Base-by-base conservation (phyloP, 768 basidiomycete species). In the Kockovaella imperatae region DNA sequence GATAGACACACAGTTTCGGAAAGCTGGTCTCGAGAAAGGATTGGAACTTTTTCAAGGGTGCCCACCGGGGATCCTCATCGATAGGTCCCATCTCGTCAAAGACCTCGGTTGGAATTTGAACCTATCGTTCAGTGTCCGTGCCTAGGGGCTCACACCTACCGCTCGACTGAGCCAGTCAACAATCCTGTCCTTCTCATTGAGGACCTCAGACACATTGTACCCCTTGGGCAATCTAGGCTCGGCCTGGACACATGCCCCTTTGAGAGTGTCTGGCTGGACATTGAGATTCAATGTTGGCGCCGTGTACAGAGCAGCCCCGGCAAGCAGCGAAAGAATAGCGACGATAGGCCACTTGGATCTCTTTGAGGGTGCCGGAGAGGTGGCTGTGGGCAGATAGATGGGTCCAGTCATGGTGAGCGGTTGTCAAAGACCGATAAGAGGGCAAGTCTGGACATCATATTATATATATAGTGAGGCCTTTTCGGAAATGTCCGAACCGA, bases 21-120 rank as follows among this genome's bases (percentile, higher is more conserved):
- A 54, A 65, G 11, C 51, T 54, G 15, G 51, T 51, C 26, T 74
- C 62, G 29, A 86, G 74, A 40, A 47, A 56, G 52, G 24, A 20
- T 11, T 66, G 55, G 52, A 68, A 68, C 14, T 51, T 38, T n/a
- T 32, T 44, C 38, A 68, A 59, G 11, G 48, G 47, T 25, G 61
- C 42, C 67, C 67, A 68, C 28, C 57, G 50, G 3, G 52, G 52
- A 45, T 68, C 67, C 10, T 50, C 45, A 10, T 52, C 61, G 1
- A 66, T 52, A 7, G 60, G 56, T 13, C 67, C 64, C 67, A 68
- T 68, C 47, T 68, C 62, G 31, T 68, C 67, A 47, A 53, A 62
- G 15, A 65, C 56, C 23, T 59, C 53, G 20, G 67, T 63, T 7
- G 61, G 67, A 35, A 68, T 64, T 32, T 52, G 25, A 25, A 67